A percentile compares a stretch with the other conserved stretches of the same genome.
Evolutionary conservation across 495 filamentous ascomycete species (phyloP).

Genomic region (Cladorrhinum samala): DNA sequence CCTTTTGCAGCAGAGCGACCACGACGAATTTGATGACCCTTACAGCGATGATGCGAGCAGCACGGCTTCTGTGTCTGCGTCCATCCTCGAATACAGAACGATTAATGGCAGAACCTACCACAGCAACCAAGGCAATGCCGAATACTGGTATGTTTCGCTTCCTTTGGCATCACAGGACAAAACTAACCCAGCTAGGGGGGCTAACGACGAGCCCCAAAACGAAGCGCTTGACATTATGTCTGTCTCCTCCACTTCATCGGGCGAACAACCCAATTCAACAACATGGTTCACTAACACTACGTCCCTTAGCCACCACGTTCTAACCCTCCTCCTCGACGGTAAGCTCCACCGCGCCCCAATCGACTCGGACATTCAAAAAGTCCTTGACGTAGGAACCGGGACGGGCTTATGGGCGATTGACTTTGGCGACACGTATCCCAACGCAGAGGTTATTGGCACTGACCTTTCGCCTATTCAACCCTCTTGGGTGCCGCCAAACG

Average conservation of each 20-base stretch:
- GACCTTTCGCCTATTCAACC: conserved; percentile 27
- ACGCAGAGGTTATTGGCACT: conserved; percentile 47
- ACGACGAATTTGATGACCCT: too few relatives aligned
- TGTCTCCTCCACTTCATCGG: too few relatives aligned
- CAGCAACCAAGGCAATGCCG: conserved; percentile 10
- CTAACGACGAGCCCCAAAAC: conserved; percentile 22
- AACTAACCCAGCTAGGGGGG: too few relatives aligned
- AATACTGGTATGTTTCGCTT: too few relatives aligned
- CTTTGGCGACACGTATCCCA: conserved; percentile 49
- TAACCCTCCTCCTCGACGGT: conserved; percentile 39
- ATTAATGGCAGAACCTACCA: conserved; percentile 37
- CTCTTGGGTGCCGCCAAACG: conserved; percentile 11
- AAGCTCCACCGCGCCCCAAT: conserved; percentile 49
- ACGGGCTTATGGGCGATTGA: conserved; percentile 60
- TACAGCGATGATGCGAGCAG: neutral
- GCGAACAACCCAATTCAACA: too few relatives aligned
- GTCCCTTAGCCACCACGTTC: conserved; percentile 15
- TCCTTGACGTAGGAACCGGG: conserved; percentile 59
- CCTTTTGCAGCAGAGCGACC: too few relatives aligned
- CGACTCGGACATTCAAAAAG: neutral
- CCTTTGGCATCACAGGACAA: too few relatives aligned
- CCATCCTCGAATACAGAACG: conserved; percentile 40
- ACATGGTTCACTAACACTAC: too few relatives aligned
- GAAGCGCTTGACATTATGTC: conserved; percentile 25
- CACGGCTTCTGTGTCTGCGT: conserved; percentile 42